Percentiles rank a stretch among this genome's conserved stretches.
These are phyloP conservation scores for Leishmania gerbilli DNA, from an alignment of 208 protist species.

Conservation along the genomic window DNA sequence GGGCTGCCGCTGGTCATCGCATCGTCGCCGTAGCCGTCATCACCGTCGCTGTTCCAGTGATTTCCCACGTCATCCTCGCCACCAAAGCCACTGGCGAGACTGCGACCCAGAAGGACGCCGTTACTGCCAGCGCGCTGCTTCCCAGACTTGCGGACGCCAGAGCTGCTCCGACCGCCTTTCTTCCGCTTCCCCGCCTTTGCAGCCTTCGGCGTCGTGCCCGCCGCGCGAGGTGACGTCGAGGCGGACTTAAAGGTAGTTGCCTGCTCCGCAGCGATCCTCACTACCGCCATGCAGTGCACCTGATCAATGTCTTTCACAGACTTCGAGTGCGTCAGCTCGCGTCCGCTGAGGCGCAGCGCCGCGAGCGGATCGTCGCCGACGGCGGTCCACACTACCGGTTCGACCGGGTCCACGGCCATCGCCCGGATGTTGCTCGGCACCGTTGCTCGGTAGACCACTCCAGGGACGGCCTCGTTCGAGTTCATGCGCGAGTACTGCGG, in stretches of 20 bases:
- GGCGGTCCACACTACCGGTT: constrained; percentile 62
- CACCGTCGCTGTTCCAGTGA: constrained; percentile 8
- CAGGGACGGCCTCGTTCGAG: constrained; percentile 29
- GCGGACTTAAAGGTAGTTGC: constrained; percentile 70
- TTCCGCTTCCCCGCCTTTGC: constrained; percentile 19
- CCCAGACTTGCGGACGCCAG: constrained; percentile 20
- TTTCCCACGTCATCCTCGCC: constrained; percentile 11
- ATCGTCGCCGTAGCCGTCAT: constrained; percentile 1
- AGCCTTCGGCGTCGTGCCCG: constrained; percentile 10
- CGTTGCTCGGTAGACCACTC: constrained; percentile 58
- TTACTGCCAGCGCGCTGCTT: constrained; percentile 8
- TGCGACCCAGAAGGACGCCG: background rate
- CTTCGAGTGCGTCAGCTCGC: constrained; percentile 49
- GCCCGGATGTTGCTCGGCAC: constrained; percentile 46
- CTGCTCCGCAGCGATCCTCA: constrained; percentile 58
- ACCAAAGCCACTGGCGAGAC: background rate
- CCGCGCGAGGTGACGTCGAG: constrained; percentile 5
- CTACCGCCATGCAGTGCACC: constrained; percentile 84
- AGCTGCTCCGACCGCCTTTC: constrained; percentile 21
- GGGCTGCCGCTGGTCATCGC: background rate
- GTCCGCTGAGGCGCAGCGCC: constrained; percentile 59
- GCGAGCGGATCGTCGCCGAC: constrained; percentile 79
- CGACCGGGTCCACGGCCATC: constrained; percentile 72
- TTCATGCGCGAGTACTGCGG: constrained; percentile 32
- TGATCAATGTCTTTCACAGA: constrained; percentile 67